Evolutionary conservation across 2,329 filamentous ascomycete genomes (phyloP).

Genomic region (Trichoderma cornu-damae): DNA sequence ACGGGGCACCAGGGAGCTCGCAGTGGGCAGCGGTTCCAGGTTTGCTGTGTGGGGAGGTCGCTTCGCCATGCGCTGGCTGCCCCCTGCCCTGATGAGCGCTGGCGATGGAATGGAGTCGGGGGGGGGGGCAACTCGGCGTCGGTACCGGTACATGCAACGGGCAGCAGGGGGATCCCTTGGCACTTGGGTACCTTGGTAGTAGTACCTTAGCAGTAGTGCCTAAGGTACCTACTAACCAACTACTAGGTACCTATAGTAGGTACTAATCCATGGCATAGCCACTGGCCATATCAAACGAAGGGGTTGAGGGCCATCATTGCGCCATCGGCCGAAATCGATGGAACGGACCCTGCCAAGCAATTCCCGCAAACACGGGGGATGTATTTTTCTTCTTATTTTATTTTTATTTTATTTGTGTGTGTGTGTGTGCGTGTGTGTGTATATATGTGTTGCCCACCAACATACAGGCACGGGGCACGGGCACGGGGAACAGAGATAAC

Average conservation of each 20-base stretch:
- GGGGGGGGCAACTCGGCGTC: neutral
- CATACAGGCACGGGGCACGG: no score
- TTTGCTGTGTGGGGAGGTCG: neutral
- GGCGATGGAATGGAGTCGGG: neutral
- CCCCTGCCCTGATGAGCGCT: neutral
- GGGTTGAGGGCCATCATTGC: neutral
- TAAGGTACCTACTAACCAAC: no score
- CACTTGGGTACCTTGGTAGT: no score
- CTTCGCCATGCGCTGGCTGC: neutral
- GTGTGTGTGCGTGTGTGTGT: no score
- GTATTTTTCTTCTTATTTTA: no score
- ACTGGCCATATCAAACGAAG: neutral
- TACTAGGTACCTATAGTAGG: neutral
- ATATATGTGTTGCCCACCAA: no score
- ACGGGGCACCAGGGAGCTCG: neutral
- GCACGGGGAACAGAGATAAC: no score
- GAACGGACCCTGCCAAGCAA: conserved; percentile 2
- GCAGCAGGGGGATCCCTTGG: no score
- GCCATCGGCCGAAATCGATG: neutral
- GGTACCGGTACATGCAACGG: conserved; percentile 5
- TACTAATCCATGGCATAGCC: neutral
- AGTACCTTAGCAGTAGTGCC: no score
- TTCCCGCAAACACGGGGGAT: neutral
- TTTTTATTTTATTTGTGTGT: no score
- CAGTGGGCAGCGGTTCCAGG: neutral